A percentile compares a stretch with the other conserved stretches of the same genome.
Conservation (phyloP, 108 stramenopile genomes). For the Cylindrotheca fusiformis region DNA sequence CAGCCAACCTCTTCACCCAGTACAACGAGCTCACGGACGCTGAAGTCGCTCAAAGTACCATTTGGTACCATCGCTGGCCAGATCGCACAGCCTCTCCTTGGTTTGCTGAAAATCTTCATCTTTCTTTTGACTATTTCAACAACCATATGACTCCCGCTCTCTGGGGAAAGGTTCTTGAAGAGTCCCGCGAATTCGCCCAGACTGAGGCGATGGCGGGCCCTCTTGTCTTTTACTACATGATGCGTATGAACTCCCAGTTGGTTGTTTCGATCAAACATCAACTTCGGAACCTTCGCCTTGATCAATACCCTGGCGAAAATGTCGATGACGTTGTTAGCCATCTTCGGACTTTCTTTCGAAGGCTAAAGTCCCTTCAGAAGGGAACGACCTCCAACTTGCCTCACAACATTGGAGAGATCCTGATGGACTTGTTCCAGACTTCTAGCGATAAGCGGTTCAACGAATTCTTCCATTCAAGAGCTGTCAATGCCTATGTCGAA, state of each 20-base stretch:
- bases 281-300: not conserved
- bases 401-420: not conserved
- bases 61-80: not conserved
- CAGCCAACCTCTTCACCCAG: not conserved
- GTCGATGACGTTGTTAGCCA: not conserved
- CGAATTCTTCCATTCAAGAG: not conserved
- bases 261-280: not conserved
- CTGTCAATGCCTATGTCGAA: not conserved
- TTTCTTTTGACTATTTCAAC: not conserved
- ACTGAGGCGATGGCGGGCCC: constrained; percentile 1
- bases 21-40: not conserved
- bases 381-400: not conserved
- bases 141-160: not conserved
- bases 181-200: not conserved
- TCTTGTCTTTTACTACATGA: not conserved
- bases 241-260: not conserved
- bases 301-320: constrained; percentile 5
- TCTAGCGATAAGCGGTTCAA: no score
- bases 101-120: not conserved
- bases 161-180: constrained; percentile 10
- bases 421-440: no score
- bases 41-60: no score
- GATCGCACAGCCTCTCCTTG: not conserved
- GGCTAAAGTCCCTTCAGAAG: not conserved
- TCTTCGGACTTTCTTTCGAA: not conserved